phyloP scores from a whole-genome alignment of 2,329 filamentous ascomycete genomes.

The Ascochyta pisi region DNA sequence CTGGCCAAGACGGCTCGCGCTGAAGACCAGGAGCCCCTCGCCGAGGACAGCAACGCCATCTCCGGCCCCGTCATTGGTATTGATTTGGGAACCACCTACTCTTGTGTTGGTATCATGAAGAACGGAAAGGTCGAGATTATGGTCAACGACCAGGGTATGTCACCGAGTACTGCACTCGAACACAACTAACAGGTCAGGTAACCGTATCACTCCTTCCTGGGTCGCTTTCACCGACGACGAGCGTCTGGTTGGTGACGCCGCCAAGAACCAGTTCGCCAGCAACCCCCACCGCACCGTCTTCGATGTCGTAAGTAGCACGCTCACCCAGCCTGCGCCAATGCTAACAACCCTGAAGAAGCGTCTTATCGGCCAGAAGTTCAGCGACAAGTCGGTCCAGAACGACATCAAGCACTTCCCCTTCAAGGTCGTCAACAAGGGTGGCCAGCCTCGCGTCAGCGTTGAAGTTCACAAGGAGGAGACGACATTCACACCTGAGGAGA shows the following conservation, averaged over 20 bases:
- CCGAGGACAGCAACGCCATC: slow-evolving; percentile 65
- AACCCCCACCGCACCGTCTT: slow-evolving; percentile 60
- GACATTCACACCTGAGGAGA: slow-evolving; percentile 80
- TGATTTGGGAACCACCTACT: slow-evolving; percentile 94
- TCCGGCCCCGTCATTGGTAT: slow-evolving; percentile 70
- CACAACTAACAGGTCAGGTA: slow-evolving; percentile 44
- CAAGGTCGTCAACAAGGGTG: slow-evolving; percentile 87
- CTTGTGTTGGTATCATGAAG: slow-evolving; percentile 79
- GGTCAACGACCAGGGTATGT: slow-evolving; percentile 53
- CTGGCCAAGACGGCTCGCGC: slow-evolving; percentile 79
- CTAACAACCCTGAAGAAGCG: slow-evolving; percentile 54
- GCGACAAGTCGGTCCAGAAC: slow-evolving; percentile 75
- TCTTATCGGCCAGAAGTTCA: slow-evolving; percentile 60
- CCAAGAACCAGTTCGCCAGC: slow-evolving; percentile 56
- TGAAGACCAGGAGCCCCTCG: slow-evolving; percentile 69
- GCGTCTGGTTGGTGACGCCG: slow-evolving; percentile 92
- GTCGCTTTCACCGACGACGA: slow-evolving; percentile 97
- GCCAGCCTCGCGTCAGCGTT: slow-evolving; percentile 85
- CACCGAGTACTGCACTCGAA: not conserved
- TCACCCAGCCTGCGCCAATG: not conserved
- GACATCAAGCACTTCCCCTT: slow-evolving; percentile 99
- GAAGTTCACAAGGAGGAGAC: slow-evolving; percentile 70
- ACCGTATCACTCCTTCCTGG: slow-evolving; percentile 68
- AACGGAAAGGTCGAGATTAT: slow-evolving; percentile 53
- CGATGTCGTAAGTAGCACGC: slow-evolving; percentile 46